A percentile compares a stretch with the other conserved stretches of the same genome.
Conservation (phyloP, 495 filamentous ascomycete species). For the Tuber umbilicatum region DNA sequence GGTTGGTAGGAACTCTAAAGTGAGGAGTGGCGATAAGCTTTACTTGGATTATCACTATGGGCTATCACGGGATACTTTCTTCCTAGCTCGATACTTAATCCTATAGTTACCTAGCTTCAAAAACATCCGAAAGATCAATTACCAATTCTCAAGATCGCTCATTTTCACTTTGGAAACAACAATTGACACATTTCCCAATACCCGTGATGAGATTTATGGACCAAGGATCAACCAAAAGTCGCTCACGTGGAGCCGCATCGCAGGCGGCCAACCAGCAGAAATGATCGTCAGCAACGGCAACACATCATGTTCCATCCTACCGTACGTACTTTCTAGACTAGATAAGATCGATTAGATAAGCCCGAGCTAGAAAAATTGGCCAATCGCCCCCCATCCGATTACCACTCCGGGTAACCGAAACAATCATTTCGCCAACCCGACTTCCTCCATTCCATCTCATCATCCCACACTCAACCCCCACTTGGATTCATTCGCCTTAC, state of each 20-base stretch:
- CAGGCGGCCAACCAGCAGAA: not conserved
- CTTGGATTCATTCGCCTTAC: slow-evolving; percentile 6
- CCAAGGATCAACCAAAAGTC: not conserved
- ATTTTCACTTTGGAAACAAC: not conserved
- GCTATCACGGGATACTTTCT: not conserved
- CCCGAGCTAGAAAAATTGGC: not conserved
- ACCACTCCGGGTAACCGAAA: slow-evolving; percentile 11
- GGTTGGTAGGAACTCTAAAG: not conserved
- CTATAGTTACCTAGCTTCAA: not conserved
- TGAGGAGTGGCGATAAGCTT: not conserved
- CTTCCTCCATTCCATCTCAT: slow-evolving; percentile 34
- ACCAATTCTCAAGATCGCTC: not conserved
- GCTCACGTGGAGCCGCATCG: not conserved
- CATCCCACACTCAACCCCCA: slow-evolving; percentile 11
- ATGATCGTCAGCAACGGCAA: not conserved
- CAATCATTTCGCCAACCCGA: slow-evolving; percentile 22
- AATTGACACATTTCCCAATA: not conserved
- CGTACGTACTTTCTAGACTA: not conserved
- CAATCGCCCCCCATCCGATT: not conserved
- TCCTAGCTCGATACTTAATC: not conserved
- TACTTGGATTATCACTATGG: not conserved
- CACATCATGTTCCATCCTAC: not conserved
- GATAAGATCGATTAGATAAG: not conserved
- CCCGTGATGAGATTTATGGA: not conserved
- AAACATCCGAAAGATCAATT: not conserved